phyloP scores from a whole-genome alignment of 345 rosid genomes.

The Sisymbrium irio region DNA sequence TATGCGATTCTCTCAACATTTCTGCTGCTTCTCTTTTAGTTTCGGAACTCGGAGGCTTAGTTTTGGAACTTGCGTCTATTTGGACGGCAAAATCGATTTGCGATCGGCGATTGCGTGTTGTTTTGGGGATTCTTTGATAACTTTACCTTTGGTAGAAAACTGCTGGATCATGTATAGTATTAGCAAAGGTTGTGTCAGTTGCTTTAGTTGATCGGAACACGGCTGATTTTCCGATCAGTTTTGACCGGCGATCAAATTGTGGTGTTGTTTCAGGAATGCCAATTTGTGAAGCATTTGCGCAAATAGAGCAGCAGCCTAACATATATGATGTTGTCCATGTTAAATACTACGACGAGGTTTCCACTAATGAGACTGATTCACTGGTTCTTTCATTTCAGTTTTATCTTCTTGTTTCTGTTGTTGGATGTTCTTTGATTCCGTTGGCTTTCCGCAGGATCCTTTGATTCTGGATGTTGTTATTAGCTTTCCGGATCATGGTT shows the following conservation, averaged over 20 bases:
- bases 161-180: neutral
- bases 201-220: neutral
- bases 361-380: constrained; percentile 15
- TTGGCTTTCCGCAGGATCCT: constrained; percentile 61
- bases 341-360: constrained; percentile 89
- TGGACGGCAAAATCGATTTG: constrained; percentile 7
- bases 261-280: constrained; percentile 72
- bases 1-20: constrained; percentile 29
- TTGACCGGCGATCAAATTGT: constrained; percentile 14
- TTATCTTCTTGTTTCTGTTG: neutral
- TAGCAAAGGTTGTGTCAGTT: neutral
- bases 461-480: constrained; percentile 84
- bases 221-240: constrained; percentile 11
- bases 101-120: constrained; percentile 37
- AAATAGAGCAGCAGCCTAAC: constrained; percentile 90
- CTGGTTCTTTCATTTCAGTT: neutral
- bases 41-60: neutral
- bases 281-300: constrained; percentile 85
- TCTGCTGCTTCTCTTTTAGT: neutral
- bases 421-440: neutral
- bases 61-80: neutral
- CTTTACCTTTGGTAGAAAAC: neutral
- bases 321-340: constrained; percentile 95
- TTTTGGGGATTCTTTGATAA: neutral
- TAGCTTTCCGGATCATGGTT: constrained; percentile 97